These are phyloP conservation scores for Craspedostauros australis DNA, from an alignment of 108 stramenopile species.

Conservation along the genomic window DNA sequence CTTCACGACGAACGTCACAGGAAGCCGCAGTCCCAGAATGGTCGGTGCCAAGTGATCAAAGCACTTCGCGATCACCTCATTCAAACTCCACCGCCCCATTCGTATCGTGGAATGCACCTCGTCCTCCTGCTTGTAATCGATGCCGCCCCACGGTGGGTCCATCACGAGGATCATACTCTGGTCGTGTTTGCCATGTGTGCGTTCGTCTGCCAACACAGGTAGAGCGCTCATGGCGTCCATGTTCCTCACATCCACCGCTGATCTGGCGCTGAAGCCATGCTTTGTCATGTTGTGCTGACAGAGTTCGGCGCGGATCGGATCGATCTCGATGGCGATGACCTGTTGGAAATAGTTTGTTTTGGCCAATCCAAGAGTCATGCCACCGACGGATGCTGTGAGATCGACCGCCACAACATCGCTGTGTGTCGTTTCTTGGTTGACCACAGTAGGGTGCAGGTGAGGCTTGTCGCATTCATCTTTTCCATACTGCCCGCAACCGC, in stretches of 20 bases:
- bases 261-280: constrained; percentile 7
- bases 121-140: constrained; percentile 25
- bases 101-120: constrained; percentile 3
- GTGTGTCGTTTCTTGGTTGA: neutral
- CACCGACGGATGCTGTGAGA: constrained; percentile 44
- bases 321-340: constrained; percentile 40
- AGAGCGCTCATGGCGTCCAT: constrained; percentile 31
- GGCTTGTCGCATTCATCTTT: neutral
- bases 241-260: constrained; percentile 19
- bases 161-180: too few relatives aligned
- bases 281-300: constrained; percentile 32
- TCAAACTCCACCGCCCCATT: constrained; percentile 25
- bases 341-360: constrained; percentile 16
- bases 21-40: constrained; percentile 33
- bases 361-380: constrained; percentile 28
- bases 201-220: constrained; percentile 7
- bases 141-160: constrained; percentile 55
- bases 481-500: neutral
- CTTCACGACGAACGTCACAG: constrained; percentile 13
- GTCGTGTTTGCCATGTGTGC: constrained; percentile 6
- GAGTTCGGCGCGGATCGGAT: constrained; percentile 23
- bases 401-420: constrained; percentile 15
- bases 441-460: neutral
- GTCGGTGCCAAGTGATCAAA: constrained; percentile 4
- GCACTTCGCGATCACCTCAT: constrained; percentile 23